A percentile compares a stretch with the other conserved stretches of the same genome.
These are phyloP conservation scores for Rubroshorea leprosula DNA, from an alignment of 345 rosid species.

Conservation along the genomic window DNA sequence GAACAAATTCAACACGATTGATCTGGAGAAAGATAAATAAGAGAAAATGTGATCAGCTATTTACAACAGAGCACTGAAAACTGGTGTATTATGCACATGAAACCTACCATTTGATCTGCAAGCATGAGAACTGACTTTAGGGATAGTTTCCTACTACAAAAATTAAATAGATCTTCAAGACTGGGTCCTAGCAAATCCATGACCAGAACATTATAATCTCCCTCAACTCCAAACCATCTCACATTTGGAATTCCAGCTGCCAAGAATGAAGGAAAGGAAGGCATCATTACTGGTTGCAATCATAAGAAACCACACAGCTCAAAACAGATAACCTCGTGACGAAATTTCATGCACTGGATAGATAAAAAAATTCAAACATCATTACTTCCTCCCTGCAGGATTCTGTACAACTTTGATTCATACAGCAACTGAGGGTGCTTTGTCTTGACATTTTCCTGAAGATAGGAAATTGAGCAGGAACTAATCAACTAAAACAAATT, in stretches of 20 bases:
- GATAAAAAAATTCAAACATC: slow-evolving; percentile 1
- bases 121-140: slow-evolving; percentile 66
- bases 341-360: neutral
- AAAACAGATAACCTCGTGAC: neutral
- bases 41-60: slow-evolving; percentile 1
- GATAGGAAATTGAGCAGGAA: neutral
- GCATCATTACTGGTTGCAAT: neutral
- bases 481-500: neutral
- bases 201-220: slow-evolving; percentile 52
- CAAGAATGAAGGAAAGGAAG: slow-evolving; percentile 9
- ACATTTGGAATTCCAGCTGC: slow-evolving; percentile 57
- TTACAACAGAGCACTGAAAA: neutral
- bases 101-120: slow-evolving; percentile 59
- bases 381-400: slow-evolving; percentile 41
- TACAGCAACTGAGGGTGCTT: slow-evolving; percentile 33
- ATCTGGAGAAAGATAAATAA: slow-evolving; percentile 32
- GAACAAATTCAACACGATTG: slow-evolving; percentile 93
- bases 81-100: neutral
- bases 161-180: slow-evolving; percentile 61
- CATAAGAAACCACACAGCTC: slow-evolving; percentile 1
- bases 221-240: slow-evolving; percentile 64
- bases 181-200: slow-evolving; percentile 67
- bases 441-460: slow-evolving; percentile 30
- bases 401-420: slow-evolving; percentile 27
- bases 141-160: slow-evolving; percentile 51